These are phyloP conservation scores for Xylaria hypoxylon DNA, from an alignment of 2,329 filamentous ascomycete genomes.

Conservation along the genomic window DNA sequence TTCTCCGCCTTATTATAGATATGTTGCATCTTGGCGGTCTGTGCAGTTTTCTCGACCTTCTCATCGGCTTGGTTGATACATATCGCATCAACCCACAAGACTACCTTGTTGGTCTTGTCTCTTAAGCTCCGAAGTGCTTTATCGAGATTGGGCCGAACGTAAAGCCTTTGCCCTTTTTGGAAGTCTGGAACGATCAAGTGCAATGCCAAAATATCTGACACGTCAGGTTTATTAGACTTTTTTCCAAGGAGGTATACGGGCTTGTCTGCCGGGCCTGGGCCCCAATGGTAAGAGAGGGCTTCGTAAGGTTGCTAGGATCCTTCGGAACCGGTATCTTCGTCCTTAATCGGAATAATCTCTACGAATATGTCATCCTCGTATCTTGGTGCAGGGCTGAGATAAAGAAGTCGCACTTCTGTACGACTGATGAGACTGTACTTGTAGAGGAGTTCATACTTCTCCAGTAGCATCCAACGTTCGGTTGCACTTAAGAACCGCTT, in stretches of 20 bases:
- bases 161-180: background rate
- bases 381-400: constrained; percentile 4
- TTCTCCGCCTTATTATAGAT: constrained; percentile 21
- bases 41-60: constrained; percentile 6
- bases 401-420: constrained; percentile 12
- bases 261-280: background rate
- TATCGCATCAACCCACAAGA: constrained; percentile 1
- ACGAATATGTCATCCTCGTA: constrained; percentile 2
- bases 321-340: background rate
- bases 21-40: constrained; percentile 7
- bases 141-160: background rate
- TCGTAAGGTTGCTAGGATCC: background rate
- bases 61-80: constrained; percentile 14
- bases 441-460: constrained; percentile 10
- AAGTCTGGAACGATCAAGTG: background rate
- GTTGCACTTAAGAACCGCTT: constrained; percentile 3
- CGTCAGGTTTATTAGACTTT: background rate
- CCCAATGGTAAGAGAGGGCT: constrained; percentile 5
- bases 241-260: background rate
- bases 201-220: background rate
- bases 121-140: background rate
- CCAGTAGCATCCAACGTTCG: background rate
- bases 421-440: background rate
- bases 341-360: background rate
- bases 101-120: background rate